These are phyloP conservation scores for Echium plantagineum DNA, from an alignment of 257 asterid genomes.

Conservation along the genomic window DNA sequence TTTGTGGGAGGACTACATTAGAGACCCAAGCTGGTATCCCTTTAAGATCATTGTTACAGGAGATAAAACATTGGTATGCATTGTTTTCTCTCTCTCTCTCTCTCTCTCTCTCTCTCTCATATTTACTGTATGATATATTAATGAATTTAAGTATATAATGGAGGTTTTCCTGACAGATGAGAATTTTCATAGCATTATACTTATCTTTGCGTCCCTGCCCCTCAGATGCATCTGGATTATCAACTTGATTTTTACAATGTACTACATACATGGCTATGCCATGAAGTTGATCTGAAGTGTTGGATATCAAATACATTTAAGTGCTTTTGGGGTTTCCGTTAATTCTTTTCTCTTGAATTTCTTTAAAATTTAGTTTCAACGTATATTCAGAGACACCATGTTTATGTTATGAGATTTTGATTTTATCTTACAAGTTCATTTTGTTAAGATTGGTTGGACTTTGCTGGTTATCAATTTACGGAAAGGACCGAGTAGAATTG, in stretches of 20 bases:
- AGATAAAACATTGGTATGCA: conserved; percentile 39
- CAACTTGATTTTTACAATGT: no score
- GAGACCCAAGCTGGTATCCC: conserved; percentile 83
- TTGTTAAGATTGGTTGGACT: no score
- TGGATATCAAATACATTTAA: no score
- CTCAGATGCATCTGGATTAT: no score
- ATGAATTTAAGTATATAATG: no score
- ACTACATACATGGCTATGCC: background rate
- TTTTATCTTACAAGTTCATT: no score
- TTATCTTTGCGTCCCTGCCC: no score
- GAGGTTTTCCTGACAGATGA: no score
- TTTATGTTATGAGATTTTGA: background rate
- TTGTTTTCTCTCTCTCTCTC: conserved; percentile 3
- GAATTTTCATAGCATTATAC: no score
- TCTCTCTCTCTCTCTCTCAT: background rate
- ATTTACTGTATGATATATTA: background rate
- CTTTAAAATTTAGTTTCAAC: background rate
- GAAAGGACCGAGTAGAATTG: no score
- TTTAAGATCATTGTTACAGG: conserved; percentile 45
- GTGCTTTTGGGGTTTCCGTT: background rate
- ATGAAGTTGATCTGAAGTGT: background rate
- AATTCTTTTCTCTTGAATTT: background rate
- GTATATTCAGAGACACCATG: background rate
- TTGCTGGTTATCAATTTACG: no score
- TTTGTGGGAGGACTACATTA: conserved; percentile 51